Base-by-base conservation (phyloP, 805 yeast genomes). In the Dipodascus albidus region DNA sequence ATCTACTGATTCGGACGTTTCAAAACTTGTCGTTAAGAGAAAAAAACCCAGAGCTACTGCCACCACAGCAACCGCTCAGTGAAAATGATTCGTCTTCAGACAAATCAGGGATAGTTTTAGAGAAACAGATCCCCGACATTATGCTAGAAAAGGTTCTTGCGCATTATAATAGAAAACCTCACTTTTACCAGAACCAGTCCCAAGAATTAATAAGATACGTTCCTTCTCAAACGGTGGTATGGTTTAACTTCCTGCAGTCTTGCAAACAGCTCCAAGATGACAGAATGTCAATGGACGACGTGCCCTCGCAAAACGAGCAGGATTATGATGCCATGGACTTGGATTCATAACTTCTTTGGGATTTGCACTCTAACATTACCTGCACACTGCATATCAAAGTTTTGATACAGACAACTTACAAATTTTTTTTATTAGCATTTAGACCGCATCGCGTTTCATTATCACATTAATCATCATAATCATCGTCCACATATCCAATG, bases 381-480 rank as follows among this genome's bases (percentile, higher is more conserved):
- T 0, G 52, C n/a, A 27, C 33, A 27, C 33, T 27, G 33, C 53
- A 19, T 48, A 52, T 41, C 41, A 47, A 20, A 49, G 44, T 23
- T 52, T 47, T 23, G 49, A 49, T 15, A 41, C 54, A 17, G 42
- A 44, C 47, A 52, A 50, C 51, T 24, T 47, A 19, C 31, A 47
- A 6, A 2, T 44, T 35, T n/a, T 47, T 44, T 21, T 50, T 49
- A 8, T 23, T 42, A 3, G 53, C 35, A 31, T 23, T 47, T 8
- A 52, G 48, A 8, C 35, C 38, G 3, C 44, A 53, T 19, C 51
- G 38, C 9, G 51, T 48, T 27, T 33, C 41, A 11, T 47, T 52
- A 47, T 50, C 48, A 53, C 54, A 51, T n/a, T 44, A 52, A 53
- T 21, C 52, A 23, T 21, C 41, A 33, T 19, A 19, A 14, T 14